Evolutionary conservation across 208 protist species (phyloP).

Genomic region (Spongospora subterranea): DNA sequence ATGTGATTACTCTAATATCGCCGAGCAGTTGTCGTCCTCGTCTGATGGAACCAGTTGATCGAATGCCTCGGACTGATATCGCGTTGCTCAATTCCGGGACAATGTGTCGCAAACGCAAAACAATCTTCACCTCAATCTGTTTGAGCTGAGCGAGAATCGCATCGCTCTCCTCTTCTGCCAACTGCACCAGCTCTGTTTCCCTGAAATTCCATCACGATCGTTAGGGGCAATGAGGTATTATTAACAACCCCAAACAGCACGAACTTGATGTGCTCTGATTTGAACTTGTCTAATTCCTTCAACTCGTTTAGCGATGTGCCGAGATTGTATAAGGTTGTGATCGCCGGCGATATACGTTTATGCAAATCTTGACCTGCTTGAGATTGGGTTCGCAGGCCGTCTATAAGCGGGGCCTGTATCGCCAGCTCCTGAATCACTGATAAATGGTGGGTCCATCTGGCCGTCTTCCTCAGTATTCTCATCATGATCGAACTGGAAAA

Average conservation of each 20-base stretch:
- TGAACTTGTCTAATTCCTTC: neutral
- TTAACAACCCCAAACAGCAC: neutral
- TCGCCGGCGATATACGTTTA: too few relatives aligned
- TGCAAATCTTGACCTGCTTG: too few relatives aligned
- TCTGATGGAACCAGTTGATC: neutral
- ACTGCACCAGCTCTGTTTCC: neutral
- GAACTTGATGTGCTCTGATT: neutral
- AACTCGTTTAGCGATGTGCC: neutral
- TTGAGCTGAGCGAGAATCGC: neutral
- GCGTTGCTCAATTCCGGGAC: neutral
- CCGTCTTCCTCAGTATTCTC: too few relatives aligned
- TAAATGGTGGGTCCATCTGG: too few relatives aligned
- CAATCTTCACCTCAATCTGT: neutral
- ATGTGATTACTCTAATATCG: slow-evolving; percentile 17
- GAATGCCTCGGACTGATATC: neutral
- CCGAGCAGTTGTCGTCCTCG: slow-evolving; percentile 8
- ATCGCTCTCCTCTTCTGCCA: neutral
- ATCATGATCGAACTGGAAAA: too few relatives aligned
- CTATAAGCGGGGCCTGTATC: too few relatives aligned
- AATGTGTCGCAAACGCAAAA: too few relatives aligned
- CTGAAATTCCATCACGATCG: too few relatives aligned
- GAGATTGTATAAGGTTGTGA: too few relatives aligned
- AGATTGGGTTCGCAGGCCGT: too few relatives aligned
- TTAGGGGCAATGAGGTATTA: neutral
- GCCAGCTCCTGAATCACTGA: too few relatives aligned